phyloP scores from a whole-genome alignment of 73 alveolate genomes.

The Durusdinium trenchii region DNA sequence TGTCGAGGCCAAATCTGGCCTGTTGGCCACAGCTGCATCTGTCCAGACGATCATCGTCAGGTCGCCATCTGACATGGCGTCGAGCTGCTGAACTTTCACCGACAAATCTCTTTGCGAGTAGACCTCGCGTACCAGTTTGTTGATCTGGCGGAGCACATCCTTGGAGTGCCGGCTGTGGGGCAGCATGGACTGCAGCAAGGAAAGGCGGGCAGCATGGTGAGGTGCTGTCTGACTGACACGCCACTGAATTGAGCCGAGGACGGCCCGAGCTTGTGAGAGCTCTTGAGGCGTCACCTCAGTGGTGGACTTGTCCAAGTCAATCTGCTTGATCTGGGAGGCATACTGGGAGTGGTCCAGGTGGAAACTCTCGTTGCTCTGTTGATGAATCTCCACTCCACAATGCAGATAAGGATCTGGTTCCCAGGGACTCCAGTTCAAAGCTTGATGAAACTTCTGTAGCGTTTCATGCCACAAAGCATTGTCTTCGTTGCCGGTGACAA shows the following conservation, averaged over 20 bases:
- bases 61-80: neutral
- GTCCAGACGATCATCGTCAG: neutral
- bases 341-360: neutral
- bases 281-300: neutral
- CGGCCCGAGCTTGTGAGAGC: neutral
- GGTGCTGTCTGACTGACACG: neutral
- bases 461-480: neutral
- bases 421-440: slow-evolving; percentile 13
- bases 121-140: neutral
- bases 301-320: neutral
- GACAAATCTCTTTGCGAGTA: neutral
- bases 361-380: neutral
- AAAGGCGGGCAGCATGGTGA: neutral
- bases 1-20: neutral
- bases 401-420: neutral
- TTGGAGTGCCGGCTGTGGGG: neutral
- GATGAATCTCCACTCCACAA: neutral
- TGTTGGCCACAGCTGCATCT: neutral
- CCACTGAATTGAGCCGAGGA: slow-evolving; percentile 7
- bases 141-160: neutral
- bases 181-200: neutral
- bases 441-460: neutral
- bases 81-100: neutral
- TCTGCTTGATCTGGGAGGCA: neutral
- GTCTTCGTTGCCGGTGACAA: neutral